Percentiles rank a stretch among this genome's conserved stretches.
Conservation (phyloP, 495 filamentous ascomycete genomes). For the Venustampulla echinocandica region DNA sequence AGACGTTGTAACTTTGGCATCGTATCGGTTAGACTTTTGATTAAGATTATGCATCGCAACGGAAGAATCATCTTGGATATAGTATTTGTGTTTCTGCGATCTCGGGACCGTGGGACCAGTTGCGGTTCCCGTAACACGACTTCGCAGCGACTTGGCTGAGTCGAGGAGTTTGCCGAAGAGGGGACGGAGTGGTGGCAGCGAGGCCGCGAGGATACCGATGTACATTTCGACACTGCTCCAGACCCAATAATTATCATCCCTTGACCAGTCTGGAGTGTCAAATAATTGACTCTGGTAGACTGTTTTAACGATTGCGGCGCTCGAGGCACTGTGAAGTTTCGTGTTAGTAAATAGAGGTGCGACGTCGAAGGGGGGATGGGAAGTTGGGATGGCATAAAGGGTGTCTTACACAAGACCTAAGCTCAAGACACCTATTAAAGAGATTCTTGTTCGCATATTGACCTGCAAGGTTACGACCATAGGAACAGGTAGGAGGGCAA, state of each 20-base stretch:
- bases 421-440: conserved; percentile 35
- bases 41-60: conserved; percentile 3
- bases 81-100: conserved; percentile 5
- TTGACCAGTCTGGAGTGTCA: not conserved
- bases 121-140: not conserved
- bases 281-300: conserved; percentile 13
- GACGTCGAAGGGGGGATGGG: too few relatives aligned
- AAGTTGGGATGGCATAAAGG: not conserved
- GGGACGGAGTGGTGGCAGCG: conserved; percentile 35
- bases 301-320: conserved; percentile 9
- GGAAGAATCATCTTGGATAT: conserved; percentile 5
- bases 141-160: not conserved
- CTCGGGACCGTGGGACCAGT: too few relatives aligned
- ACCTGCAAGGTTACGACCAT: conserved; percentile 38
- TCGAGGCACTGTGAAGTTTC: conserved; percentile 8
- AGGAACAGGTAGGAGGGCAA: conserved; percentile 36
- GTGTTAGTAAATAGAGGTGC: not conserved
- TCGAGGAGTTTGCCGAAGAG: conserved; percentile 26
- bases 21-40: not conserved
- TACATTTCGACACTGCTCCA: conserved; percentile 20
- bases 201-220: conserved; percentile 35
- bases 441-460: conserved; percentile 29
- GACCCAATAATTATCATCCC: conserved; percentile 9
- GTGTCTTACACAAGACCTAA: conserved; percentile 34
- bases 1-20: conserved; percentile 5